Evolutionary conservation across 192 early-diverging fungal genomes (phyloP).

Genomic region (Backusella liffmaniae): DNA sequence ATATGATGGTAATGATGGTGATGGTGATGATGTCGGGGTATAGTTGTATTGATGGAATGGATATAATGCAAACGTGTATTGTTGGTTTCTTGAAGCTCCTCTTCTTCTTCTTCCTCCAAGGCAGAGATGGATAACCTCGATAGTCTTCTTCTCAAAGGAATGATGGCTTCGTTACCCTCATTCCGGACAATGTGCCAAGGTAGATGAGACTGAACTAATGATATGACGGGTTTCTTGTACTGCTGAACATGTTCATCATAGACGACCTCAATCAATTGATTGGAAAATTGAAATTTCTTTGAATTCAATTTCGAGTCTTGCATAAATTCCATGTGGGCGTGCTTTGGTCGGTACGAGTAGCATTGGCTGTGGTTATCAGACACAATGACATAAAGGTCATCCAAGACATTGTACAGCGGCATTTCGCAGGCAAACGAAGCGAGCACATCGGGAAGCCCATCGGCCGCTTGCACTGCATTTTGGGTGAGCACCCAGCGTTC

Average conservation of each 20-base stretch:
- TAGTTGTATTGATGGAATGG: slow-evolving; percentile 8
- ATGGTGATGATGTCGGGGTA: slow-evolving; percentile 18
- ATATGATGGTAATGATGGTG: not conserved
- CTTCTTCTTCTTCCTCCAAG: slow-evolving; percentile 17
- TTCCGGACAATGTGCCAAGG: not conserved
- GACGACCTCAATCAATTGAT: not conserved
- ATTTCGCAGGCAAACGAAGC: not conserved
- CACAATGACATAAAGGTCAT: not conserved
- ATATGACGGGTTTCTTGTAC: not conserved
- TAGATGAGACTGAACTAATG: not conserved
- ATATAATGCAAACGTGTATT: slow-evolving; percentile 26
- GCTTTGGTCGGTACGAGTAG: not conserved
- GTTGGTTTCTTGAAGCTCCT: not conserved
- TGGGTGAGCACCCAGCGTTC: not conserved
- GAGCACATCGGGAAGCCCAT: not conserved
- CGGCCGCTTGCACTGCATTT: not conserved
- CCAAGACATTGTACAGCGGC: not conserved
- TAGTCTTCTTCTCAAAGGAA: slow-evolving; percentile 7
- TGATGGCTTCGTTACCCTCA: not conserved
- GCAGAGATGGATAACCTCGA: slow-evolving; percentile 30
- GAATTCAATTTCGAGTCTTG: not conserved
- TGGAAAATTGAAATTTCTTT: not conserved
- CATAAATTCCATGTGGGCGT: not conserved
- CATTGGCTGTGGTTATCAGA: not conserved
- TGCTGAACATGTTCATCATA: not conserved